Base-by-base conservation (phyloP, 257 asterid species). In the Apocynum venetum region DNA sequence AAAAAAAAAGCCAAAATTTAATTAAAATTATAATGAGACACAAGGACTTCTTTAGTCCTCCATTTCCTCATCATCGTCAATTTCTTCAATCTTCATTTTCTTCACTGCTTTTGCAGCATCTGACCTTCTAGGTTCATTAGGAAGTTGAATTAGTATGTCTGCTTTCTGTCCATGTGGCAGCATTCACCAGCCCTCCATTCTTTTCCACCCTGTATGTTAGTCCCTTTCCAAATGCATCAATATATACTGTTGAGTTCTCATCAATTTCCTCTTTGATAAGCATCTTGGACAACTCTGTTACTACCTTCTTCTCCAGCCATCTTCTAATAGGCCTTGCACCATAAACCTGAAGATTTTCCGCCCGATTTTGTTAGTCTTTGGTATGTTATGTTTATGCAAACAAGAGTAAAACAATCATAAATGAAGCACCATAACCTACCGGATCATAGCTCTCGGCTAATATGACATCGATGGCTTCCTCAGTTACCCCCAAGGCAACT, bases 321-420 rank as follows among this genome's bases (percentile, higher is more conserved):
- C 99, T 88, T 63, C 99, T 81, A 41, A 95, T 95, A 0, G 97
- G 98, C 0, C 98, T 86, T 2, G 98, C 99, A 40, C 99, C 99
- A 7, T 90, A 95, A 1, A 88, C 91, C 97, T 91, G 74, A 53
- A 71, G 17, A 1, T 6, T 6, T 35, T 0, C 14, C n/a, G 15
- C 6, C 51, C 1, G 6, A 59, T 13, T 25, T 6, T 10, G 55
- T 48, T 6, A 72, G 57, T n/a, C 40, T 4, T 4, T 5, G 4
- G 13, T 3, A 1, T 48, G 17, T 8, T 0, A 1, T 9, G 43
- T 15, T 2, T 7, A 3, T 36, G 56, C 9, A 69, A 43, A 25
- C 12, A 8, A 2, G 15, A 6, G n/a, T 2, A 1, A 64, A 35
- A 48, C 4, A 13, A 56, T 1, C 1, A 4, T 1, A 10, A 71